Base-by-base conservation (phyloP, 2,329 filamentous ascomycete species). In the Ambrosiella xylebori region DNA sequence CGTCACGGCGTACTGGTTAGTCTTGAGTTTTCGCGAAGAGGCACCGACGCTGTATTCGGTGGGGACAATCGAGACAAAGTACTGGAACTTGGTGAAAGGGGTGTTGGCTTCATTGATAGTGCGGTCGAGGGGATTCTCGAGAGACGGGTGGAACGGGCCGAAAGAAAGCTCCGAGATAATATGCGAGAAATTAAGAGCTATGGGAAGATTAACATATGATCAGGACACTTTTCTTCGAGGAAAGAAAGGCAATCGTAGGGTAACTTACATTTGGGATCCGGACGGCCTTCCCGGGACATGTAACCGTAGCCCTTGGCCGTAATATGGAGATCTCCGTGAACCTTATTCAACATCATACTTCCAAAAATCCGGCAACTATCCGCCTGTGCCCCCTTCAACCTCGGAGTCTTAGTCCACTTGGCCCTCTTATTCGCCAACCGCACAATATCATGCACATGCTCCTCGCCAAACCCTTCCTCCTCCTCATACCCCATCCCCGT, bases 1-100 rank as follows among this genome's bases (percentile, higher is more conserved):
- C 0, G 90, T 97, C 0, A 95, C 93, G 61, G 91, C 93, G 74
- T 98, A 98, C 71, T 98, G 93, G 75, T 98, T 98, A 13, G 93
- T 97, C 57, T 82, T 84, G 65, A 79, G 78, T 38, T 71, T 68
- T 17, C 62, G 55, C 8, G 65, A 63, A 56, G 65, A 65, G 53
- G 71, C 68, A 52, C 76, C 76, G 61, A 85, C 77, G 69, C 81
- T 89, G 76, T 97, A 98, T 65, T 94, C 80, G 4, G 93, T 98
- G 1, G 93, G 93, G 1, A 98, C 93, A 41, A 98, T 79, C 44
- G 87, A 95, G 67, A 97, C 77, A 74, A 93, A 97, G 78, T 98
- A 98, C 71, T 98, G 93, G 74, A 89, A 97, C 71, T 93, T 94
- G 79, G 91, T 85, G 75, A 96, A 97, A 75, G 95, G 78, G 61